phyloP scores from a whole-genome alignment of 2,329 filamentous ascomycete genomes.

The Xenosphaeropsis pyriputrescens region DNA sequence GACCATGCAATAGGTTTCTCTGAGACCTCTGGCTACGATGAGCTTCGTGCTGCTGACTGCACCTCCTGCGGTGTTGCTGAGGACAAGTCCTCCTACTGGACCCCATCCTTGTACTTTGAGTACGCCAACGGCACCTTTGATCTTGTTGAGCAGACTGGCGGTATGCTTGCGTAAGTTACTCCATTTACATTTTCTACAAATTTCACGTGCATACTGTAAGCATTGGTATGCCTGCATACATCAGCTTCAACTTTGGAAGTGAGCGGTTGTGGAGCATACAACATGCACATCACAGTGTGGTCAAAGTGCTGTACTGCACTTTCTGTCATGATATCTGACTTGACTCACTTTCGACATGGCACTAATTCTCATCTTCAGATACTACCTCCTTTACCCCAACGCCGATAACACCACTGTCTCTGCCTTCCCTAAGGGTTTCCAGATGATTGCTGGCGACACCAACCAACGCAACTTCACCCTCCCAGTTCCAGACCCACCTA shows the following conservation, averaged over 20 bases:
- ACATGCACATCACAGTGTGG: neutral
- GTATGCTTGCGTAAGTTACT: slow-evolving; percentile 65
- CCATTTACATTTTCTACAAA: slow-evolving; percentile 1
- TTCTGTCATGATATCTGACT: neutral
- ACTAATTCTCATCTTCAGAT: slow-evolving; percentile 31
- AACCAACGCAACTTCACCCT: slow-evolving; percentile 54
- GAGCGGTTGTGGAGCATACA: too few relatives aligned
- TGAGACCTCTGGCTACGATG: slow-evolving; percentile 35
- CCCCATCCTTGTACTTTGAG: slow-evolving; percentile 61
- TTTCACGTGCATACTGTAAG: neutral
- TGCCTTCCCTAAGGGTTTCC: slow-evolving; percentile 64
- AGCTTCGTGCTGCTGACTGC: slow-evolving; percentile 48
- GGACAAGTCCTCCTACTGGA: slow-evolving; percentile 79
- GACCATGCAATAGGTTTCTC: slow-evolving; percentile 41
- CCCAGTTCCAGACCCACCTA: slow-evolving; percentile 49
- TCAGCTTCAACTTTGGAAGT: too few relatives aligned
- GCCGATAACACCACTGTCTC: slow-evolving; percentile 40
- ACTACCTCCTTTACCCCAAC: slow-evolving; percentile 64
- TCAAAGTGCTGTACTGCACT: neutral
- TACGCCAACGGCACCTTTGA: slow-evolving; percentile 43
- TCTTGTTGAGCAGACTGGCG: slow-evolving; percentile 60
- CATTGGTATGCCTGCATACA: too few relatives aligned
- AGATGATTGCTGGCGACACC: slow-evolving; percentile 68
- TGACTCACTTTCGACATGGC: neutral
- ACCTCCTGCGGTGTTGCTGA: slow-evolving; percentile 65